Base-by-base conservation (phyloP, 2,329 filamentous ascomycete species). In the Fusarium sp. region DNA sequence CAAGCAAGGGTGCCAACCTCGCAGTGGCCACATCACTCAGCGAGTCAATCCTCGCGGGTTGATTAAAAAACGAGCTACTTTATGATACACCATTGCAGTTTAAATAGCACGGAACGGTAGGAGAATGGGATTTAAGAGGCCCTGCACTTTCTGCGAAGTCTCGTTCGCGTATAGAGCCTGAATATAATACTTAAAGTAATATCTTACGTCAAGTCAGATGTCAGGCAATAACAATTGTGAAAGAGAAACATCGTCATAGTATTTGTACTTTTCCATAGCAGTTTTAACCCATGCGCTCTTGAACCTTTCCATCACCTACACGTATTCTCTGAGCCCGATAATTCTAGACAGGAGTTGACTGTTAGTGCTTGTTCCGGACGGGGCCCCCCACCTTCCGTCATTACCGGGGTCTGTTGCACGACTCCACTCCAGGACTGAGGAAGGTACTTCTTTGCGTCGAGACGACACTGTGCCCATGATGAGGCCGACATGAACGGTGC, bases 1-100 rank as follows among this genome's bases (percentile, higher is more conserved):
- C 82, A 4, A 81, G 82, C 55, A 80, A 79, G 63, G 81, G 80
- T 32, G 76, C 75, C 37, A 75, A 74, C 32, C 71, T 76, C 45
- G 74, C 78, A 14, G 74, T 81, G 13, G 66, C 71, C 11, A 57
- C 72, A 16, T 79, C 80, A 49, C 76, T 82, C 25, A 74, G 76
- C 20, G 82, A 85, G 61, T 79, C 80, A 6, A 68, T 80, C 7
- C 53, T 59, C n/a, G 51, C 55, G 14, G 65, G 50, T 51, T 76
- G 66, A 75, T 16, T 12, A 18, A 11, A 40, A 16, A 41, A 18
- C 23, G 30, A 20, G 27, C 23, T 30, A 11, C 23, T 28, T 43
- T 10, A 30, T n/a, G 41, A 42, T 20, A 41, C 23, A 48, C 9
- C 47, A 59, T 25, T 34, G 30, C 25, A 32, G 21, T n/a, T 62